Conservation (phyloP, 495 filamentous ascomycete genomes). For the Chlorociboria aeruginascens region DNA sequence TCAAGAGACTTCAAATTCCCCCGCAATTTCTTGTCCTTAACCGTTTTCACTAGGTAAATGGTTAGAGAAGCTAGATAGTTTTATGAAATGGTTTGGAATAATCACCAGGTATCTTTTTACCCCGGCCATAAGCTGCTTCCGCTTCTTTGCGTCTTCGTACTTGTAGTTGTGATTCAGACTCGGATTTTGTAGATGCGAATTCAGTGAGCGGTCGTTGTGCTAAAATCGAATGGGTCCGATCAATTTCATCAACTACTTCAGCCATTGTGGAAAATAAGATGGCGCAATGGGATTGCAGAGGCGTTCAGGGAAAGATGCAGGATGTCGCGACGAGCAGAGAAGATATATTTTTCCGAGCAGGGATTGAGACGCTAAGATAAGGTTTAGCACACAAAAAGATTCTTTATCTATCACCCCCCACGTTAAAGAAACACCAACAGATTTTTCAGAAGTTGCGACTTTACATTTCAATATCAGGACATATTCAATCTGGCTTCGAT, state of each 20-base stretch:
- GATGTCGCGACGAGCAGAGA: too few relatives aligned
- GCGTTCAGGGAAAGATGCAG: too few relatives aligned
- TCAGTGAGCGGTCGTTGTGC: slow-evolving; percentile 32
- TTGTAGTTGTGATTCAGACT: slow-evolving; percentile 20
- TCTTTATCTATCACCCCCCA: not conserved
- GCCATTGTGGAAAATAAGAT: not conserved
- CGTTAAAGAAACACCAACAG: not conserved
- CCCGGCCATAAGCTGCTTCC: slow-evolving; percentile 71
- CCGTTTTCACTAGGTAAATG: slow-evolving; percentile 23
- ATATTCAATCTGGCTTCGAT: slow-evolving; percentile 36
- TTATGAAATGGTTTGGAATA: not conserved
- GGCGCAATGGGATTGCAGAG: too few relatives aligned
- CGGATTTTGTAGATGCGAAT: slow-evolving; percentile 27
- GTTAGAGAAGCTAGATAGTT: not conserved
- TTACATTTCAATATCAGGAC: not conserved
- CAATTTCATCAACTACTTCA: not conserved
- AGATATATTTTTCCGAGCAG: not conserved
- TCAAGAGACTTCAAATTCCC: slow-evolving; percentile 69
- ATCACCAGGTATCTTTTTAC: slow-evolving; percentile 45
- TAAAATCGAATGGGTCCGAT: slow-evolving; percentile 12
- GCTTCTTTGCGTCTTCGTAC: slow-evolving; percentile 45
- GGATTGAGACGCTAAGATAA: not conserved
- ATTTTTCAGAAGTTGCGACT: not conserved
- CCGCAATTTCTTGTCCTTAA: slow-evolving; percentile 81
- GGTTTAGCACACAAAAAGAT: slow-evolving; percentile 10